Conservation (phyloP, 2,329 filamentous ascomycete species). For the Grosmannia clavigera region DNA sequence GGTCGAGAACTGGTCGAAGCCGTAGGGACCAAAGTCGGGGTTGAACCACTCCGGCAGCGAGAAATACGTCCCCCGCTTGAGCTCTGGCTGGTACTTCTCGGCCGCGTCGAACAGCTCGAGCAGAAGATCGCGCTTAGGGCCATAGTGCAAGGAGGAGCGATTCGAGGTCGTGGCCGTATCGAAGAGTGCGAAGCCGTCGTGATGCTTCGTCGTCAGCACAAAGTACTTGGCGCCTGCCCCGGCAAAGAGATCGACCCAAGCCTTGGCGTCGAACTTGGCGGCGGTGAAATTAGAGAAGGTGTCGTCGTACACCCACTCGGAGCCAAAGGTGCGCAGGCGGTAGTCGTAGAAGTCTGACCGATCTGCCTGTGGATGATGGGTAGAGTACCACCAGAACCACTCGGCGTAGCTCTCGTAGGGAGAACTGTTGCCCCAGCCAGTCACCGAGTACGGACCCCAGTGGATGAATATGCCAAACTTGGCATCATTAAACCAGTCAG, state of each 20-base stretch:
- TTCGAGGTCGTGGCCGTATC: conserved; percentile 23
- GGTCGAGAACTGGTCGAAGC: conserved; percentile 19
- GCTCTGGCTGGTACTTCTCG: conserved; percentile 24
- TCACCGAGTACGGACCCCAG: conserved; percentile 44
- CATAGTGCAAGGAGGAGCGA: conserved; percentile 27
- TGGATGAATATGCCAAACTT: conserved; percentile 52
- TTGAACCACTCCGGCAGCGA: conserved; percentile 38
- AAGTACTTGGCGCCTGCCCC: conserved; percentile 30
- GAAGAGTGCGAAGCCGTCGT: conserved; percentile 34
- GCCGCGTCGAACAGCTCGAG: conserved; percentile 31
- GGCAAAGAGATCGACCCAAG: conserved; percentile 25
- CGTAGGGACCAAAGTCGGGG: conserved; percentile 29
- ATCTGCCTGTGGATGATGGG: conserved; percentile 13
- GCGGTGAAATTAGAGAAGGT: conserved; percentile 22
- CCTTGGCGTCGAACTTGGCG: conserved; percentile 8
- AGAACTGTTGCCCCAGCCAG: conserved; percentile 38
- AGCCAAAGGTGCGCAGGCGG: conserved; percentile 10
- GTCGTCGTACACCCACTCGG: conserved; percentile 14
- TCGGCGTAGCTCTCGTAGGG: conserved; percentile 29
- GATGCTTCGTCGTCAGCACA: conserved; percentile 33
- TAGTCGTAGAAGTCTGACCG: conserved; percentile 12
- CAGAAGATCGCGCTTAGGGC: conserved; percentile 27
- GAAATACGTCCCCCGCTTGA: conserved; percentile 34
- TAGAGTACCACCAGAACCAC: conserved; percentile 35
- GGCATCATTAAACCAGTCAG: conserved; percentile 39